These are phyloP conservation scores for Wickerhamiella sergipiensis DNA, from an alignment of 805 yeast genomes.

Conservation along the genomic window DNA sequence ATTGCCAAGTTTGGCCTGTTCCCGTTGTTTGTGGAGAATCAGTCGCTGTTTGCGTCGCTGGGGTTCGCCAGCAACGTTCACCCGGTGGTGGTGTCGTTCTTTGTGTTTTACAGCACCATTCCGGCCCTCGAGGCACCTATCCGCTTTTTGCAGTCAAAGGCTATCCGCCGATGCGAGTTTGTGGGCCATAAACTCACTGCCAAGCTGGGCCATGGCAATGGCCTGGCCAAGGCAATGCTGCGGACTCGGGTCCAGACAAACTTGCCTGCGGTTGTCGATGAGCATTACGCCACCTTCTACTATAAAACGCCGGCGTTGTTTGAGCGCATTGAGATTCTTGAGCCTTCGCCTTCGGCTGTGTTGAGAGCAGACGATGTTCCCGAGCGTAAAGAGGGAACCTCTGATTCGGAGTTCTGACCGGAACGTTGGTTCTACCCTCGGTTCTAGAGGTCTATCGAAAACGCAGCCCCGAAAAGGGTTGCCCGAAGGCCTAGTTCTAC, in stretches of 20 bases:
- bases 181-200: slow-evolving; percentile 87
- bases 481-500: neutral
- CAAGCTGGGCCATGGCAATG: slow-evolving; percentile 52
- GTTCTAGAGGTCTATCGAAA: too few species aligned
- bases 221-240: slow-evolving; percentile 57
- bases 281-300: slow-evolving; percentile 77
- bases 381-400: neutral
- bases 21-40: slow-evolving; percentile 66
- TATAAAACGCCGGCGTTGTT: slow-evolving; percentile 85
- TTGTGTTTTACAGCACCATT: slow-evolving; percentile 63
- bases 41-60: slow-evolving; percentile 61
- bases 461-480: too few species aligned
- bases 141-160: slow-evolving; percentile 50
- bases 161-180: slow-evolving; percentile 79
- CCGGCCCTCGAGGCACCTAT: slow-evolving; percentile 62
- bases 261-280: slow-evolving; percentile 78
- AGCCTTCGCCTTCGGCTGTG: neutral
- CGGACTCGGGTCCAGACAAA: slow-evolving; percentile 74
- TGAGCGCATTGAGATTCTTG: slow-evolving; percentile 38
- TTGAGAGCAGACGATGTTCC: too few species aligned
- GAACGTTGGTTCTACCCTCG: too few species aligned
- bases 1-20: slow-evolving; percentile 57
- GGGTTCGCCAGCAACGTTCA: slow-evolving; percentile 46
- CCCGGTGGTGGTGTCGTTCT: slow-evolving; percentile 72
- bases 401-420: too few species aligned